These are phyloP conservation scores for Hansenula lynferdii DNA, from an alignment of 1,139 yeast genomes.

Conservation along the genomic window DNA sequence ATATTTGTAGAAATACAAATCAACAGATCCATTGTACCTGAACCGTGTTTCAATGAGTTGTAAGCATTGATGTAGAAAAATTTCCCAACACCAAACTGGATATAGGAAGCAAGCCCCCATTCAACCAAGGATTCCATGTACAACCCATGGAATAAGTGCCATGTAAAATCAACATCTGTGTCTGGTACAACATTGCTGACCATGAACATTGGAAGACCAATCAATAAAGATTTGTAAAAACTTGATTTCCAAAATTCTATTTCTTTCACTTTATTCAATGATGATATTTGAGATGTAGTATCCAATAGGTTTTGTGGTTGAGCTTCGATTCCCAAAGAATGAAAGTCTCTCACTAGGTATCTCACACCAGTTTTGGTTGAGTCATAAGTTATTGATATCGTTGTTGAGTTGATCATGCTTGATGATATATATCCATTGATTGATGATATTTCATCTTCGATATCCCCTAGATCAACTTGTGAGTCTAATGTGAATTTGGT, in stretches of 20 bases:
- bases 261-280: constrained; percentile 67
- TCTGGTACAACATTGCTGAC: constrained; percentile 45
- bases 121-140: constrained; percentile 56
- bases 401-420: constrained; percentile 17
- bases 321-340: constrained; percentile 20
- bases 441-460: neutral
- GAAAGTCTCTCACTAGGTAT: constrained; percentile 34
- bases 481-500: constrained; percentile 23
- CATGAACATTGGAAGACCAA: constrained; percentile 63
- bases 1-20: constrained; percentile 80
- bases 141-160: constrained; percentile 44
- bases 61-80: constrained; percentile 61
- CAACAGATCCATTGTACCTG: constrained; percentile 96
- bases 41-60: constrained; percentile 59
- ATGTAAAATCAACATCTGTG: constrained; percentile 24
- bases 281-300: constrained; percentile 58
- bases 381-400: constrained; percentile 35
- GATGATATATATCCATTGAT: constrained; percentile 13
- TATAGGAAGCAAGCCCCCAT: constrained; percentile 53
- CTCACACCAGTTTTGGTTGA: constrained; percentile 38
- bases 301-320: constrained; percentile 28
- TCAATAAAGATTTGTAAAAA: constrained; percentile 43
- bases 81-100: constrained; percentile 60
- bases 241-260: constrained; percentile 62
- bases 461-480: neutral